These are phyloP conservation scores for Arthroderma sp. DNA, from an alignment of 2,329 filamentous ascomycete species.

Conservation along the genomic window DNA sequence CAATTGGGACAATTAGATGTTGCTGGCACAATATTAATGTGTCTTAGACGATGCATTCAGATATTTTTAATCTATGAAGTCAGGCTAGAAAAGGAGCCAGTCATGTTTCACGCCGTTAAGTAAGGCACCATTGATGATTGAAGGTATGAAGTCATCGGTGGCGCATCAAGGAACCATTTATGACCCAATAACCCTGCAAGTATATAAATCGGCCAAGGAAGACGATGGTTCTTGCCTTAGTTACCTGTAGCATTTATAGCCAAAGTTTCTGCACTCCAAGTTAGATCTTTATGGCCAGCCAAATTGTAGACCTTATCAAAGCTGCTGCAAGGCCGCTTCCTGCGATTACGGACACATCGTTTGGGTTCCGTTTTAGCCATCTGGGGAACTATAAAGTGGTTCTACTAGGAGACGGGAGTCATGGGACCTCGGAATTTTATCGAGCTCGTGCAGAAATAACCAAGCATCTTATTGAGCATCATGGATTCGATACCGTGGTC, in stretches of 20 bases:
- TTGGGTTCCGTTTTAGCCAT: slow-evolving; percentile 30
- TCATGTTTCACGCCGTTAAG: no score
- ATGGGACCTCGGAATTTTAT: slow-evolving; percentile 46
- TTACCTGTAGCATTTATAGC: no score
- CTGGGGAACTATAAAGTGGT: slow-evolving; percentile 30
- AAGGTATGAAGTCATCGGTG: neutral
- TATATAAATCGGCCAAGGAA: no score
- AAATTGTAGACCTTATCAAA: slow-evolving; percentile 23
- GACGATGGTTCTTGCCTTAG: no score
- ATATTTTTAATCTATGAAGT: no score
- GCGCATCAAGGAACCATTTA: neutral
- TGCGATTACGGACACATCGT: slow-evolving; percentile 21
- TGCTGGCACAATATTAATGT: no score
- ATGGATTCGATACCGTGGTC: slow-evolving; percentile 40
- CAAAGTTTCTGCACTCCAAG: no score
- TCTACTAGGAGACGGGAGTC: slow-evolving; percentile 35
- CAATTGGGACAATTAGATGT: no score
- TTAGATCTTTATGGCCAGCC: slow-evolving; percentile 10
- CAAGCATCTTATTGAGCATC: slow-evolving; percentile 35
- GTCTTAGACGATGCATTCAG: no score
- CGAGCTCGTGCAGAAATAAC: slow-evolving; percentile 39
- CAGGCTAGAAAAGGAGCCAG: no score
- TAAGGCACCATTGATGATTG: no score
- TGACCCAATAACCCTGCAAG: no score
- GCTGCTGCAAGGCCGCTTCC: slow-evolving; percentile 26